phyloP scores from a whole-genome alignment of 2,329 filamentous ascomycete species.

The Hymenoscyphus linearis region DNA sequence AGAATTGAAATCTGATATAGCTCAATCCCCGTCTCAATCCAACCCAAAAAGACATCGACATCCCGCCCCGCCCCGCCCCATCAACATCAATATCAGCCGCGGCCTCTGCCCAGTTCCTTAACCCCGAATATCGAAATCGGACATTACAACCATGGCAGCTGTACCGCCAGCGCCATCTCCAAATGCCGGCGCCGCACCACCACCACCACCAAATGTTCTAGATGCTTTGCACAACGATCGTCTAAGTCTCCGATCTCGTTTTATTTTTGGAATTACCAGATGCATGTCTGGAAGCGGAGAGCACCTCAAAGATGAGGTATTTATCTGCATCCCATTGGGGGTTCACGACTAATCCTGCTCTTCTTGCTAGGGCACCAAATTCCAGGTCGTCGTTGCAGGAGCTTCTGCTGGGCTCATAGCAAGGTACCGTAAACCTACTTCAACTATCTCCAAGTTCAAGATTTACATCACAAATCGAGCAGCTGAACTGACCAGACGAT shows the following conservation, averaged over 20 bases:
- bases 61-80: too few relatives aligned
- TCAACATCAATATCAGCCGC: too few relatives aligned
- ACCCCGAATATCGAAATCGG: not conserved
- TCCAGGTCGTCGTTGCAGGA: constrained; percentile 61
- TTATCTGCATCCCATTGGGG: constrained; percentile 8
- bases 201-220: constrained; percentile 3
- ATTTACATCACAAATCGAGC: not conserved
- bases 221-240: not conserved
- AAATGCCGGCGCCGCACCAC: not conserved
- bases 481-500: constrained; percentile 9
- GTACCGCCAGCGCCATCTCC: too few relatives aligned
- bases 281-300: constrained; percentile 60
- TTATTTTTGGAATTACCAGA: constrained; percentile 12
- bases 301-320: constrained; percentile 65
- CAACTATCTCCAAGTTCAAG: too few relatives aligned
- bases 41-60: too few relatives aligned
- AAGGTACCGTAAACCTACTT: too few relatives aligned
- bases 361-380: constrained; percentile 52
- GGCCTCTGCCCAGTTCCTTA: too few relatives aligned
- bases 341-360: not conserved
- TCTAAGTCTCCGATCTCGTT: not conserved
- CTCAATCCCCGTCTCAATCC: too few relatives aligned
- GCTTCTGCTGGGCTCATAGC: constrained; percentile 80
- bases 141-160: not conserved
- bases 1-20: not conserved